Evolutionary conservation across 192 early-diverging fungal genomes (phyloP).

Genomic region (Coemansia sp.): DNA sequence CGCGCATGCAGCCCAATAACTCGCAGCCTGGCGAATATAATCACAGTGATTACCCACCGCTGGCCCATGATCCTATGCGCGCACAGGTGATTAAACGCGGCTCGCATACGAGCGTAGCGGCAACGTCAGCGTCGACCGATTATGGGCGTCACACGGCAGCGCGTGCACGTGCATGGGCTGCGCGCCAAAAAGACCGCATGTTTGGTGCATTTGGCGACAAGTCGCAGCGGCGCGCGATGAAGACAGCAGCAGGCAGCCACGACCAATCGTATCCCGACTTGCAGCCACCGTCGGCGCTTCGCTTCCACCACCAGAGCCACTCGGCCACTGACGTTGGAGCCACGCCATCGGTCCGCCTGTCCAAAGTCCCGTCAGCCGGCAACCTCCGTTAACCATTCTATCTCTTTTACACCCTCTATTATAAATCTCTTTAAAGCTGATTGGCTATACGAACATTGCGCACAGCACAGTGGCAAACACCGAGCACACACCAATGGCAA

Average conservation of each 20-base stretch:
- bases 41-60: too few relatives aligned
- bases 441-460: not conserved
- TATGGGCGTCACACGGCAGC: conserved; percentile 45
- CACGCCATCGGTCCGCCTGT: not conserved
- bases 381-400: conserved; percentile 9
- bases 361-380: conserved; percentile 8
- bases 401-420: not conserved
- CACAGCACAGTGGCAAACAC: not conserved
- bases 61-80: too few relatives aligned
- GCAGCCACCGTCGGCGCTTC: conserved; percentile 24
- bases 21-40: too few relatives aligned
- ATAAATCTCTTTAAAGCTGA: not conserved
- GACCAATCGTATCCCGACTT: conserved; percentile 1
- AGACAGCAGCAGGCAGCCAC: conserved; percentile 2
- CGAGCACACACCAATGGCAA: conserved; percentile 6
- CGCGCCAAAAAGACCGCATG: conserved; percentile 40
- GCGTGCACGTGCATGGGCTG: conserved; percentile 46
- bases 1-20: not conserved
- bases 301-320: conserved; percentile 40
- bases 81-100: conserved; percentile 19
- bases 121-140: conserved; percentile 18
- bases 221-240: conserved; percentile 10
- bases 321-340: conserved; percentile 26
- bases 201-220: conserved; percentile 32
- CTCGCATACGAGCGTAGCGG: conserved; percentile 25